These are phyloP conservation scores for Pichia paraexigua DNA, from an alignment of 805 yeast genomes.

Conservation along the genomic window DNA sequence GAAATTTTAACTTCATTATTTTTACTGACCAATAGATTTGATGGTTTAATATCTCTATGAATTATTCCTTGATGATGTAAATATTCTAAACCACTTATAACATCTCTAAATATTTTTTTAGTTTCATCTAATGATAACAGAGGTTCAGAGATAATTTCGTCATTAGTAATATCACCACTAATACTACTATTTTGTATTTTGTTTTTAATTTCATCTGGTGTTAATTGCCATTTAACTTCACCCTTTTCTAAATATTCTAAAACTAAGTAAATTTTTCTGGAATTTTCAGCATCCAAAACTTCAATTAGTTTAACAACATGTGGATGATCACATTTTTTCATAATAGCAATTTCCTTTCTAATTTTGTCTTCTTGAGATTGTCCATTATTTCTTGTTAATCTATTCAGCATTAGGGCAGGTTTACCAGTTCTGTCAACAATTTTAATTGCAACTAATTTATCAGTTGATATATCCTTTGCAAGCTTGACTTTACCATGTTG, in stretches of 20 bases:
- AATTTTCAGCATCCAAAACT: constrained; percentile 77
- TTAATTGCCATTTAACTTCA: constrained; percentile 75
- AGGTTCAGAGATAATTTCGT: constrained; percentile 38
- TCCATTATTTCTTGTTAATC: constrained; percentile 25
- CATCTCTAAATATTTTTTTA: constrained; percentile 71
- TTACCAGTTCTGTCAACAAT: constrained; percentile 72
- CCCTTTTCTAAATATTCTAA: constrained; percentile 87
- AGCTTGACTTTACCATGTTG: constrained; percentile 97
- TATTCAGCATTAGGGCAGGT: constrained; percentile 37
- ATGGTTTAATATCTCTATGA: constrained; percentile 90
- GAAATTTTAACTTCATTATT: constrained; percentile 79
- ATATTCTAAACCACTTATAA: constrained; percentile 81
- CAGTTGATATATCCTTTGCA: constrained; percentile 62
- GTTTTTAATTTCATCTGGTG: constrained; percentile 18
- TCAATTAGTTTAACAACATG: constrained; percentile 83
- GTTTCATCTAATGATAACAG: constrained; percentile 59
- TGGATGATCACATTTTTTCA: constrained; percentile 87
- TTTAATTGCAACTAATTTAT: constrained; percentile 81
- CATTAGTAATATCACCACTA: constrained; percentile 6
- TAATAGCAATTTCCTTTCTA: constrained; percentile 82
- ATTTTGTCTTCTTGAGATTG: constrained; percentile 58
- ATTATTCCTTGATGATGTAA: constrained; percentile 84
- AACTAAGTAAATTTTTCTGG: constrained; percentile 82
- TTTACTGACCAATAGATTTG: constrained; percentile 66
- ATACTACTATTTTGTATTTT: background rate